These are phyloP conservation scores for Pogostemon cablin DNA, from an alignment of 257 asterid genomes.

Conservation along the genomic window DNA sequence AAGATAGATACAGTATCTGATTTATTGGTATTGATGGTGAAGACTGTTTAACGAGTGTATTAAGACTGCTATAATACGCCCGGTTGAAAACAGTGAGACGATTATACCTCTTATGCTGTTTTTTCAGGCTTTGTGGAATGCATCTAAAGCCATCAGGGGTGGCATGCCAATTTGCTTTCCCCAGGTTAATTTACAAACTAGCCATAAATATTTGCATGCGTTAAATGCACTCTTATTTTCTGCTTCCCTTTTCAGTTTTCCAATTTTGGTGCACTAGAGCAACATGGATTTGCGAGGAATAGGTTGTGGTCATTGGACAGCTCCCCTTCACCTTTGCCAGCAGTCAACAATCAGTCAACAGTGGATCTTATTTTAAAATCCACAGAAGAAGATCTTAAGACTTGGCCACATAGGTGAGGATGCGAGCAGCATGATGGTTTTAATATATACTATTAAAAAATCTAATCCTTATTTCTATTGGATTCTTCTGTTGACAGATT, in stretches of 20 bases:
- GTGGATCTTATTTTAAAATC: constrained; percentile 67
- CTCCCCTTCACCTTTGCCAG: constrained; percentile 67
- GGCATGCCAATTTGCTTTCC: constrained; percentile 71
- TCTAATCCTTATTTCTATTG: constrained; percentile 5
- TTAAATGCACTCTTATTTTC: constrained; percentile 31
- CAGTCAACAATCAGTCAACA: constrained; percentile 54
- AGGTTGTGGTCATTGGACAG: constrained; percentile 70
- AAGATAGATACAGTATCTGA: not conserved
- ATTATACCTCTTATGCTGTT: constrained; percentile 33
- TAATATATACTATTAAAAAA: constrained; percentile 3
- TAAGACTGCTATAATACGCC: too few relatives aligned
- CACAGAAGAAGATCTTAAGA: constrained; percentile 73
- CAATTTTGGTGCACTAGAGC: constrained; percentile 67
- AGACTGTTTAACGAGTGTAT: not conserved
- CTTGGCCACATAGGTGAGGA: constrained; percentile 74
- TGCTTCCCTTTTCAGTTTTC: constrained; percentile 50
- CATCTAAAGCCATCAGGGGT: constrained; percentile 63
- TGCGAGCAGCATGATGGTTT: not conserved
- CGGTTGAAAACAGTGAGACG: not conserved
- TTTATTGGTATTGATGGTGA: not conserved
- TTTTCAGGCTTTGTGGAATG: constrained; percentile 54
- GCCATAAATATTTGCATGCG: constrained; percentile 7
- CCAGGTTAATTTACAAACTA: constrained; percentile 49
- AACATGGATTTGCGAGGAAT: constrained; percentile 75
- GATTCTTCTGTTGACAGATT: constrained; percentile 53